A percentile compares a stretch with the other conserved stretches of the same genome.
Evolutionary conservation across 208 protist species (phyloP).

Genomic region (Trypanosoma conorhini): DNA sequence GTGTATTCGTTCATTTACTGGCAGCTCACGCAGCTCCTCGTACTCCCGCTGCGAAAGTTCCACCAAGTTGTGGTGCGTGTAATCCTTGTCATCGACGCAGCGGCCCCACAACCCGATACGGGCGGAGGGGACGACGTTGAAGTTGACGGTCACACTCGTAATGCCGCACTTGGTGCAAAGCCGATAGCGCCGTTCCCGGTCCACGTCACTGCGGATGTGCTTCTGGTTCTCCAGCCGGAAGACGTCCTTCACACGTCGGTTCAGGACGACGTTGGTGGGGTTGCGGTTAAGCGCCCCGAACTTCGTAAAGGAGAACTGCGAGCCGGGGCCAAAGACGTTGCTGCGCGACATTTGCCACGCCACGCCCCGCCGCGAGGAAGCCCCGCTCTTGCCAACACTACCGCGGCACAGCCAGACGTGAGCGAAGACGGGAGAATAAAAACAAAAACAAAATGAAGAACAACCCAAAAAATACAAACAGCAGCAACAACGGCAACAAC

Average conservation of each 20-base stretch:
- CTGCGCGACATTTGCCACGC: constrained; percentile 66
- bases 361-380: neutral
- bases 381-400: neutral
- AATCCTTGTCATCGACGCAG: constrained; percentile 78
- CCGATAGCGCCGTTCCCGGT: constrained; percentile 76
- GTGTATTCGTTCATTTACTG: constrained; percentile 67
- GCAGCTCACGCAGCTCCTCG: constrained; percentile 65
- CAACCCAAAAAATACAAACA: constrained; percentile 11
- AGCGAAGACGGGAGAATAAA: constrained; percentile 11
- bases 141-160: constrained; percentile 87
- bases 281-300: constrained; percentile 67
- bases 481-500: constrained; percentile 9
- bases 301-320: constrained; percentile 86
- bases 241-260: constrained; percentile 76
- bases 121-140: constrained; percentile 76
- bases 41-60: constrained; percentile 80
- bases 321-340: constrained; percentile 77
- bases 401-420: neutral
- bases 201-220: constrained; percentile 67
- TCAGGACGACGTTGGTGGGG: constrained; percentile 23
- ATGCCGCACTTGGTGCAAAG: constrained; percentile 84
- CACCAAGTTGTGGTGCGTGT: constrained; percentile 82
- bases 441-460: neutral
- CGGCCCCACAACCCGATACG: constrained; percentile 86
- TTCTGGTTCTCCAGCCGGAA: constrained; percentile 85